These are phyloP conservation scores for Eudorina sp. DNA, from an alignment of 139 green algal genomes.

Conservation along the genomic window DNA sequence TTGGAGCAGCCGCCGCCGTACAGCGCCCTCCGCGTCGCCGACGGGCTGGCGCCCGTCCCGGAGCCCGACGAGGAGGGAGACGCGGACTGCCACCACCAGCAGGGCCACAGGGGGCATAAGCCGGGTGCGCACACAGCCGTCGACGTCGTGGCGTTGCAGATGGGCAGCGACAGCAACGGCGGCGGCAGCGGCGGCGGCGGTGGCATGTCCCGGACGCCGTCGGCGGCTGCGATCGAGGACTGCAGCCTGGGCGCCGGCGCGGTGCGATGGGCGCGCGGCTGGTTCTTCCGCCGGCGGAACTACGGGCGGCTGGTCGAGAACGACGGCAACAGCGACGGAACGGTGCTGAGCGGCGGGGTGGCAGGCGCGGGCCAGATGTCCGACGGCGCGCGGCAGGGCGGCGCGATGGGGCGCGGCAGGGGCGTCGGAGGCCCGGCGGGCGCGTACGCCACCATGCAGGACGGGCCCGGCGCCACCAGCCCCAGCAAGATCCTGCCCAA, in stretches of 20 bases:
- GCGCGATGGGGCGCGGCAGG: background rate
- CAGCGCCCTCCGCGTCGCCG: background rate
- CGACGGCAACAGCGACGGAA: background rate
- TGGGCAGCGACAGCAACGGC: background rate
- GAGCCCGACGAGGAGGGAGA: background rate
- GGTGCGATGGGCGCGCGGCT: slow-evolving; percentile 17
- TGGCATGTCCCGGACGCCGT: slow-evolving; percentile 16
- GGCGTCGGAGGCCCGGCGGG: background rate
- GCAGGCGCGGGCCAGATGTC: background rate
- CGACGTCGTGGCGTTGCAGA: background rate
- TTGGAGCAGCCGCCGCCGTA: slow-evolving; percentile 31
- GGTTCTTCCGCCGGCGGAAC: slow-evolving; percentile 45
- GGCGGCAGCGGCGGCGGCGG: background rate
- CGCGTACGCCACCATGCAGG: background rate
- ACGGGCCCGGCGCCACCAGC: slow-evolving; percentile 3
- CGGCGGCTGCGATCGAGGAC: background rate
- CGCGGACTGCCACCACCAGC: background rate
- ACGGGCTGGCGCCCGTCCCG: background rate
- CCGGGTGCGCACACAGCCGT: background rate
- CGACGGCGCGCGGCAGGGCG: background rate
- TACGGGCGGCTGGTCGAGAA: slow-evolving; percentile 26
- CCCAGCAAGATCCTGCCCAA: slow-evolving; percentile 10
- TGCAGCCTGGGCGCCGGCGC: slow-evolving; percentile 12
- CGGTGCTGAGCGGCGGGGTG: background rate
- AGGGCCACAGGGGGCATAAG: background rate